Evolutionary conservation across 148 eudicot species (phyloP).

Genomic region (Vaccinium macrocarpon): DNA sequence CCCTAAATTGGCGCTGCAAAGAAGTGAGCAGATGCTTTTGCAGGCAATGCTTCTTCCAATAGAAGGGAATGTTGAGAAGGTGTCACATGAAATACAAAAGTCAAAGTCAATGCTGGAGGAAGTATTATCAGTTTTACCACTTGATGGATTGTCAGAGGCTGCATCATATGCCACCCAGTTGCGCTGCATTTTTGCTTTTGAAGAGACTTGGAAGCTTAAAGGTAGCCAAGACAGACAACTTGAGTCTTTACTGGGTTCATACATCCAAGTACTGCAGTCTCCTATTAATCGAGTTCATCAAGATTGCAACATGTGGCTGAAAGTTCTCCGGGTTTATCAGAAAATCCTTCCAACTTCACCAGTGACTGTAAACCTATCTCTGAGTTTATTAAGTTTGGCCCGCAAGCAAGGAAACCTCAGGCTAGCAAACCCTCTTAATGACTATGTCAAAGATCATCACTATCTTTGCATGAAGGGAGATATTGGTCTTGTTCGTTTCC

Average conservation of each 20-base stretch:
- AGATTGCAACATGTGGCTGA: constrained; percentile 80
- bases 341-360: constrained; percentile 58
- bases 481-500: no score
- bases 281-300: constrained; percentile 61
- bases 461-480: constrained; percentile 48
- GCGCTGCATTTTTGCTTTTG: constrained; percentile 73
- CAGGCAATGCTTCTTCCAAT: constrained; percentile 78
- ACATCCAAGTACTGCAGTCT: constrained; percentile 43
- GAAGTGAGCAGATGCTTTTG: constrained; percentile 99
- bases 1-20: constrained; percentile 89
- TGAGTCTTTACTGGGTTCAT: constrained; percentile 49
- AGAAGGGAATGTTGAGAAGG: constrained; percentile 71
- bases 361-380: constrained; percentile 65
- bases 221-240: constrained; percentile 44
- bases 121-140: constrained; percentile 67
- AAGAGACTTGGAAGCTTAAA: constrained; percentile 53
- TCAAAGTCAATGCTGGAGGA: constrained; percentile 84
- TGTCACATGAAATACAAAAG: constrained; percentile 57
- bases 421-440: constrained; percentile 64
- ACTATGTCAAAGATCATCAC: constrained; percentile 54
- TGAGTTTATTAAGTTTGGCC: constrained; percentile 62
- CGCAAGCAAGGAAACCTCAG: constrained; percentile 79
- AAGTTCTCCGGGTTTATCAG: constrained; percentile 74
- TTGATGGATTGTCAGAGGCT: constrained; percentile 81
- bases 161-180: constrained; percentile 73